These are phyloP conservation scores for Cadophora malorum DNA, from an alignment of 2,329 filamentous ascomycete species.

Conservation along the genomic window DNA sequence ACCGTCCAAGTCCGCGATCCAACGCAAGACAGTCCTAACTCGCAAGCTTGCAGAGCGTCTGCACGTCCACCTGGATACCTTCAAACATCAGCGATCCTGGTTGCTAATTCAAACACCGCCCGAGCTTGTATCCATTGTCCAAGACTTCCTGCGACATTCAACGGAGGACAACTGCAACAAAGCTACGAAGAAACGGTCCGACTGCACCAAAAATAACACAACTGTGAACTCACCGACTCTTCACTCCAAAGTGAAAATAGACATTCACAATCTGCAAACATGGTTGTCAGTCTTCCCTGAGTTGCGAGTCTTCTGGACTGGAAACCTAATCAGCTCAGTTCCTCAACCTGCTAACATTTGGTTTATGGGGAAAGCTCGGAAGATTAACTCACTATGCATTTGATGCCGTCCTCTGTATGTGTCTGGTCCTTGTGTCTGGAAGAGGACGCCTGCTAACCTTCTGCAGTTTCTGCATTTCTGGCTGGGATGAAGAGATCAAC, in stretches of 20 bases:
- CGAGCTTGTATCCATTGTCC: constrained; percentile 19
- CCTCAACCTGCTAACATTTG: constrained; percentile 73
- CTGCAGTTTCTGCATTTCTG: constrained; percentile 89
- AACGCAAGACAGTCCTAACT: constrained; percentile 6
- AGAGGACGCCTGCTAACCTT: constrained; percentile 33
- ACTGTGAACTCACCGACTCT: neutral
- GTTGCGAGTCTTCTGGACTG: constrained; percentile 45
- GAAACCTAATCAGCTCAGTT: constrained; percentile 58
- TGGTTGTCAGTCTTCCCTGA: constrained; percentile 48
- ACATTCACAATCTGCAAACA: constrained; percentile 39
- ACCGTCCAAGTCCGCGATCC: neutral
- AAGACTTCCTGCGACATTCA: constrained; percentile 18
- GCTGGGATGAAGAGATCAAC: constrained; percentile 98
- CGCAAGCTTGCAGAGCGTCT: constrained; percentile 14
- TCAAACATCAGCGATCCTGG: constrained; percentile 1
- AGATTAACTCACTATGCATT: constrained; percentile 94
- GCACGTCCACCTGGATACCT: constrained; percentile 1
- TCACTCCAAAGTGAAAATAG: neutral
- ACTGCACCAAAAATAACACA: constrained; percentile 14
- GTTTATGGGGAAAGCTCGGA: constrained; percentile 81
- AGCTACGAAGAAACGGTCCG: constrained; percentile 15
- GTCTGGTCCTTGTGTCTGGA: constrained; percentile 17
- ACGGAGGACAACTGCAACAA: constrained; percentile 22
- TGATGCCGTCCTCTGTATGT: constrained; percentile 88
- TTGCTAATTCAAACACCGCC: neutral